Base-by-base conservation (phyloP, 2,329 filamentous ascomycete genomes). In the Ceratocystis lukuohia region DNA sequence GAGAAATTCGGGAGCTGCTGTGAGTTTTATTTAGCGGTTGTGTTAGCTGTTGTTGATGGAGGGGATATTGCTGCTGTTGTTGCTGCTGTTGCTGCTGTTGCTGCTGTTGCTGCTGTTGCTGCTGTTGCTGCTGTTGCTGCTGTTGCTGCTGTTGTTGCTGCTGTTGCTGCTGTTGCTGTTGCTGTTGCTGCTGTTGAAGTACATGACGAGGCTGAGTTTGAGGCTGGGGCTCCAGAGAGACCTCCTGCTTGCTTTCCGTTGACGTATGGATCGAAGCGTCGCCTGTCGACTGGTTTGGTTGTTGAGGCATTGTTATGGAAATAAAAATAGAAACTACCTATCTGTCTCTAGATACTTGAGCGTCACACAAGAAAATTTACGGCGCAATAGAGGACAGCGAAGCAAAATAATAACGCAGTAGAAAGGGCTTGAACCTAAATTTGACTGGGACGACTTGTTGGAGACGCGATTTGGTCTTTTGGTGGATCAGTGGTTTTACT, bases 1-100 rank as follows among this genome's bases (percentile, higher is more conserved):
- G 67, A 5, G 67, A 68, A 44, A 68, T 64, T 28, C 67, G 67
- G 46, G 64, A 63, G 64, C 28, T 59, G 45, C 44, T 56, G n/a
- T 59, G 56, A 2, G 56, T 59, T 59, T 59, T 59, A 20, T 28
- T 28, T 20, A 59, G 28, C 1, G 8, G 48, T 53, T 53, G 48
- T 53, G 48, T 12, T 15, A 53, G 48, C 12, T 10, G n/a, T 8
- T 50, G 48, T 5, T 63, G 61, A 22, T 63, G 61, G 10, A 4
- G 61, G 15, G 41, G 37, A 7, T 20, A 37, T 41, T 41, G 57
- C 22, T 59, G 61, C 5, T 41, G 53, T 25, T 50, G 64, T 5
- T 25, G 46, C 5, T 57, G 30, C n/a, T 62, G 61, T 20, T 62
- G 61, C 3, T 5, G 59, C 1, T 50, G 61, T 0, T 25, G 22